These are phyloP conservation scores for Blastocystis sp. DNA, from an alignment of 352 stramenopile genomes.

Conservation along the genomic window DNA sequence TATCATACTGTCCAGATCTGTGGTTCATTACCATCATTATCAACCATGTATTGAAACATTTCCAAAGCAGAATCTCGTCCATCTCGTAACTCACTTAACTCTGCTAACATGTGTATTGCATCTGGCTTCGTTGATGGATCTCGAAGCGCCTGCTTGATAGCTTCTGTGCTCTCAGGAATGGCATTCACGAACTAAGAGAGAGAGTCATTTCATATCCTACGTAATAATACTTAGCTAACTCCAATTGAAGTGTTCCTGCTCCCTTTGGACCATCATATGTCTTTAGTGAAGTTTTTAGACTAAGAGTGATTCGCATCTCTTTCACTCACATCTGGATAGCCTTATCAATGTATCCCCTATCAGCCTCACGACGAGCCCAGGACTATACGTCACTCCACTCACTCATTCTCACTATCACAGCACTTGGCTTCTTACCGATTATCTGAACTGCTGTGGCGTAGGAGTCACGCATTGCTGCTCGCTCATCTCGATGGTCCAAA, in stretches of 20 bases:
- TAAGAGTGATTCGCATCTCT: background rate
- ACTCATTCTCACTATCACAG: background rate
- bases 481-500: conserved; percentile 1
- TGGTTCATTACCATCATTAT: background rate
- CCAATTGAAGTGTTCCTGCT: background rate
- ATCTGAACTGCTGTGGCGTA: background rate
- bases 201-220: background rate
- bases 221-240: conserved; percentile 21
- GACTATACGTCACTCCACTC: background rate
- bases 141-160: conserved; percentile 6
- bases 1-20: background rate
- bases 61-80: background rate
- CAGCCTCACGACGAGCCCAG: background rate
- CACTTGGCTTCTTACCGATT: background rate
- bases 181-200: background rate
- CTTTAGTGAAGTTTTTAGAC: background rate
- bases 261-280: background rate
- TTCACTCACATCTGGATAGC: background rate
- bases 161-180: background rate
- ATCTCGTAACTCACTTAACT: background rate
- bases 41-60: background rate
- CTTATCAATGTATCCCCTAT: conserved; percentile 13
- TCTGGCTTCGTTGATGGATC: background rate
- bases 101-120: background rate
- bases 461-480: background rate